These are phyloP conservation scores for Pelargonium citronellum DNA, from an alignment of 441 rosid genomes.

Conservation along the genomic window DNA sequence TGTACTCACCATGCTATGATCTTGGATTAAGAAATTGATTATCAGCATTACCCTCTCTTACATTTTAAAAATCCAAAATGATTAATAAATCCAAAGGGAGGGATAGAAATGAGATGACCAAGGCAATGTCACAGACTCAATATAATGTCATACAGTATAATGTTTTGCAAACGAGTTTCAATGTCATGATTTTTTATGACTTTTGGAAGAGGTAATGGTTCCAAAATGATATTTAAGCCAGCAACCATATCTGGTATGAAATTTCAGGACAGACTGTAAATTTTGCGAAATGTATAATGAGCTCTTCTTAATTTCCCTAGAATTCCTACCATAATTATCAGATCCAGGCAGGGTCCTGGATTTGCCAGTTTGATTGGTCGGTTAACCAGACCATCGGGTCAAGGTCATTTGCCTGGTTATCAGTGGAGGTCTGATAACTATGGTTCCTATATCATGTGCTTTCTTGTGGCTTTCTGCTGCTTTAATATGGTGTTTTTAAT, in stretches of 20 bases:
- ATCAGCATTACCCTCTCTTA: background rate
- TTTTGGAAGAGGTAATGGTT: background rate
- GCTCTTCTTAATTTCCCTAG: background rate
- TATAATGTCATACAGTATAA: background rate
- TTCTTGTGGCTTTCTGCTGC: background rate
- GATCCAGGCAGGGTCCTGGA: too few relatives aligned
- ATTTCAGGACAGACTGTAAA: background rate
- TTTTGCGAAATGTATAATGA: background rate
- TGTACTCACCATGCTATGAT: background rate
- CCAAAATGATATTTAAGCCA: background rate
- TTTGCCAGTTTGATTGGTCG: too few relatives aligned
- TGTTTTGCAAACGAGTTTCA: background rate
- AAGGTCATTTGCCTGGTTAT: too few relatives aligned
- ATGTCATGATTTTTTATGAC: background rate
- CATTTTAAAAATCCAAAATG: background rate
- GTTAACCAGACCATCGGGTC: too few relatives aligned
- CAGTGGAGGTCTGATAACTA: too few relatives aligned
- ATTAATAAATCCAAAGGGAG: background rate
- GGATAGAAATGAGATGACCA: background rate
- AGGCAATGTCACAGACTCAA: background rate
- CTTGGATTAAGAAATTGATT: background rate
- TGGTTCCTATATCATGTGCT: conserved; percentile 3
- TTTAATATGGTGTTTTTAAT: background rate
- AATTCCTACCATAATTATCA: background rate
- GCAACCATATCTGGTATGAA: background rate